Base-by-base conservation (phyloP, 2,329 filamentous ascomycete species). In the Penicillium rolfsii region DNA sequence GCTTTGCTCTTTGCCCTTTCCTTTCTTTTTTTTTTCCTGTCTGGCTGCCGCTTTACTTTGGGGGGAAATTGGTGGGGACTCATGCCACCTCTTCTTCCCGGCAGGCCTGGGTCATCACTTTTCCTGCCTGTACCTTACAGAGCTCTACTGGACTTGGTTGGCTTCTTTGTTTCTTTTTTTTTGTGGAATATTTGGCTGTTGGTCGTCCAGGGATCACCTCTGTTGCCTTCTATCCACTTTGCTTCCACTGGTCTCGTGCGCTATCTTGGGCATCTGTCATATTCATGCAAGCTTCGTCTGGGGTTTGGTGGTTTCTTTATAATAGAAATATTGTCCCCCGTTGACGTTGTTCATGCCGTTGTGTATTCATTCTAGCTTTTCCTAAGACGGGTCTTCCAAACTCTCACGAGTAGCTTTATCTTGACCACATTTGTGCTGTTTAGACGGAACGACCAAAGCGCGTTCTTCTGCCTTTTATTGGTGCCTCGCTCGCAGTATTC, bases 181-280 rank as follows among this genome's bases (percentile, higher is more conserved):
- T 62, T 67, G 67, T 70, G 65, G 58, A 64, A 70, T 70, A 64
- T 67, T 66, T 66, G 64, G 62, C 67, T 67, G 66, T 65, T 65
- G 36, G 45, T 58, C 58, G 53, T 64, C 60, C 69, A 68, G 64
- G 69, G 67, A 68, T 71, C 59, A 58, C 64, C 60, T 71, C 65
- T 64, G 57, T 64, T 65, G 58, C 62, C 62, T 58, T 65, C 59
- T 60, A 59, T 48, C 64, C 60, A 56, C 63, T 64, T 60, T 59
- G 60, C 71, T 69, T 70, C 65, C 60, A 66, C 64, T 72, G 69
- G 68, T 71, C 66, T 68, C 68, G 66, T 73, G 70, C 70, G 67
- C 64, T 61, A 58, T 35, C 61, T 68, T 68, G 65, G 67, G 68
- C 64, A 61, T 67, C 63, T 52, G 62, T 55, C 59, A 63, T 65